A percentile compares a stretch with the other conserved stretches of the same genome.
Conservation (phyloP, 176 grass and related monocot species). For the Microstegium vimineum region DNA sequence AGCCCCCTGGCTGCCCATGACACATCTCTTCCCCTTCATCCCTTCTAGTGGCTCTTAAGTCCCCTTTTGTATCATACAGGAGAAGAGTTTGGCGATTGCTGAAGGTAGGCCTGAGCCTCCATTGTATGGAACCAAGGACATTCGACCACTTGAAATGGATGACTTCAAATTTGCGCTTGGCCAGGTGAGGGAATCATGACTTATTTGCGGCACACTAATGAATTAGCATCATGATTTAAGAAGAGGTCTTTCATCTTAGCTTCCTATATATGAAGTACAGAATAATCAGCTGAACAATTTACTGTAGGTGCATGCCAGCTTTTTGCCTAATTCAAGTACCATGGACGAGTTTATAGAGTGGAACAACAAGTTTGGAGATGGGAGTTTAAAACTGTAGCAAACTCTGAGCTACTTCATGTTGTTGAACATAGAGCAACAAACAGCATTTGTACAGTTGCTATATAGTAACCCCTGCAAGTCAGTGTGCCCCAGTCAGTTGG, state of each 20-base stretch:
- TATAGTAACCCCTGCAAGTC: background rate
- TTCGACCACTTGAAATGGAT: constrained; percentile 63
- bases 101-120: too few relatives aligned
- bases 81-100: too few relatives aligned
- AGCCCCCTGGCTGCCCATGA: too few relatives aligned
- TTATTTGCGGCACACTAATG: background rate
- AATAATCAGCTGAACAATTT: constrained; percentile 1
- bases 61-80: too few relatives aligned
- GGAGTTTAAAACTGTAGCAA: constrained; percentile 60
- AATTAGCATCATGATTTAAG: too few relatives aligned
- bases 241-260: background rate
- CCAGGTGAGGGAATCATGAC: constrained; percentile 29
- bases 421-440: background rate
- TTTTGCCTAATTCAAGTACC: too few relatives aligned
- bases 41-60: too few relatives aligned
- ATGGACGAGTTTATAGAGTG: constrained; percentile 53
- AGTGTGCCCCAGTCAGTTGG: background rate
- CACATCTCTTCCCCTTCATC: too few relatives aligned
- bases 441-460: background rate
- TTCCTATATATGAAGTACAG: background rate
- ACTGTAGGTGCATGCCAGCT: constrained; percentile 61
- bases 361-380: constrained; percentile 64
- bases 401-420: constrained; percentile 63
- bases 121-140: too few relatives aligned
- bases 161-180: constrained; percentile 63